Conservation (phyloP, 306 rosid genomes). For the Cucurbita ficifolia region DNA sequence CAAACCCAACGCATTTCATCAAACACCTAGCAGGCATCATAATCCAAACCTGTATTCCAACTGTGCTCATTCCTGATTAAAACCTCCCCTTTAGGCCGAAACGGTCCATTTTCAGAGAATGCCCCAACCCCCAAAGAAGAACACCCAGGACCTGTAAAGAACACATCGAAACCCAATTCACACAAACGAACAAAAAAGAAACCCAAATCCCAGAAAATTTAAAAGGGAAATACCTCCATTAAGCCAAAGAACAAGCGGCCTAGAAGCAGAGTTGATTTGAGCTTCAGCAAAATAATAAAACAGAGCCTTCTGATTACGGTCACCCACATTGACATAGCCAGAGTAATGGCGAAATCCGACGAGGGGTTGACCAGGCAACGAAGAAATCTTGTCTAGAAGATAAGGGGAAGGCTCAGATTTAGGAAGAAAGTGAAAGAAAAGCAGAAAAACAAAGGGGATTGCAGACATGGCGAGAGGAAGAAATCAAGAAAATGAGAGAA, state of each 20-base stretch:
- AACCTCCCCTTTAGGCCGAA: constrained; percentile 34
- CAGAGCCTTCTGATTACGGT: constrained; percentile 37
- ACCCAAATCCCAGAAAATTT: background rate
- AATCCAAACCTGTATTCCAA: constrained; percentile 33
- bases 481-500: background rate
- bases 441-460: constrained; percentile 19
- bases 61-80: constrained; percentile 29
- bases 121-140: constrained; percentile 57
- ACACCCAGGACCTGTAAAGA: constrained; percentile 41
- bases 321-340: constrained; percentile 66
- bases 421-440: constrained; percentile 10
- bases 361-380: constrained; percentile 68
- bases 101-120: constrained; percentile 48
- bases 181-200: background rate
- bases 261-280: constrained; percentile 51
- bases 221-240: constrained; percentile 26
- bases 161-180: background rate
- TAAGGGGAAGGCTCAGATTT: constrained; percentile 10
- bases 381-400: constrained; percentile 30
- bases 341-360: constrained; percentile 59
- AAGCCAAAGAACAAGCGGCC: constrained; percentile 87
- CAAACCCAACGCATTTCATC: background rate
- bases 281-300: constrained; percentile 81
- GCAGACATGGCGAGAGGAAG: constrained; percentile 9
- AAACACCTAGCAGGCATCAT: background rate